Evolutionary conservation across 768 basidiomycete species (phyloP).

Genomic region (Mycena vulgaris): DNA sequence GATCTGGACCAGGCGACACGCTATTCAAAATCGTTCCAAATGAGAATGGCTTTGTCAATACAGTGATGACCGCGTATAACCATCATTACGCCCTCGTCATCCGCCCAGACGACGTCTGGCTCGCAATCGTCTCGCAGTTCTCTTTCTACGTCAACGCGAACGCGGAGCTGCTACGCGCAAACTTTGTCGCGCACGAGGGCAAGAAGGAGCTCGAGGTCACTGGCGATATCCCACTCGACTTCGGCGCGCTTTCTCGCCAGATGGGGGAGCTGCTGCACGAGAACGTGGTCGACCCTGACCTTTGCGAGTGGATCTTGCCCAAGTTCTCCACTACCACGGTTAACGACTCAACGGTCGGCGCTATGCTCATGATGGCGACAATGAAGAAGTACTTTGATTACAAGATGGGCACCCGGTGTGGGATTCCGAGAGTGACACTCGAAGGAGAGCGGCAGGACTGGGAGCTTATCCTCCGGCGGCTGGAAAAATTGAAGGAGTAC

Average conservation of each 20-base stretch:
- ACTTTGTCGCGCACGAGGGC: too few species aligned
- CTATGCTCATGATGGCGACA: conserved; percentile 59
- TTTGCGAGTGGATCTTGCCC: conserved; percentile 60
- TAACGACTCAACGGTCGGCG: conserved; percentile 54
- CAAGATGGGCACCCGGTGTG: conserved; percentile 49
- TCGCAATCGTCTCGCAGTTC: conserved; percentile 57
- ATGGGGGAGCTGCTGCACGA: conserved; percentile 43
- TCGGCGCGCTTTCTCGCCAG: conserved; percentile 41
- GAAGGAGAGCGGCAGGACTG: conserved; percentile 59
- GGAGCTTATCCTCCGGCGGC: conserved; percentile 49
- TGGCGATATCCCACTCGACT: background rate
- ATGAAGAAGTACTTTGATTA: conserved; percentile 58
- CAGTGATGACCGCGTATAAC: conserved; percentile 12
- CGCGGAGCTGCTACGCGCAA: too few species aligned
- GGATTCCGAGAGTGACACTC: conserved; percentile 62
- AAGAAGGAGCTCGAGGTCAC: conserved; percentile 37
- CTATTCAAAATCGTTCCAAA: conserved; percentile 1
- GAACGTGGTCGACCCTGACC: conserved; percentile 46
- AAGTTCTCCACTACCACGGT: conserved; percentile 61
- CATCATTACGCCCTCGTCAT: conserved; percentile 49
- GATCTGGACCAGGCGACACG: background rate
- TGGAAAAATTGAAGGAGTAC: too few species aligned
- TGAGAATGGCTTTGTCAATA: conserved; percentile 10
- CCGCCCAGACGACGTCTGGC: conserved; percentile 68
- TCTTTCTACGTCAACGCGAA: conserved; percentile 57